Evolutionary conservation across 768 basidiomycete genomes (phyloP).

Genomic region (Leucosporidium scottii): DNA sequence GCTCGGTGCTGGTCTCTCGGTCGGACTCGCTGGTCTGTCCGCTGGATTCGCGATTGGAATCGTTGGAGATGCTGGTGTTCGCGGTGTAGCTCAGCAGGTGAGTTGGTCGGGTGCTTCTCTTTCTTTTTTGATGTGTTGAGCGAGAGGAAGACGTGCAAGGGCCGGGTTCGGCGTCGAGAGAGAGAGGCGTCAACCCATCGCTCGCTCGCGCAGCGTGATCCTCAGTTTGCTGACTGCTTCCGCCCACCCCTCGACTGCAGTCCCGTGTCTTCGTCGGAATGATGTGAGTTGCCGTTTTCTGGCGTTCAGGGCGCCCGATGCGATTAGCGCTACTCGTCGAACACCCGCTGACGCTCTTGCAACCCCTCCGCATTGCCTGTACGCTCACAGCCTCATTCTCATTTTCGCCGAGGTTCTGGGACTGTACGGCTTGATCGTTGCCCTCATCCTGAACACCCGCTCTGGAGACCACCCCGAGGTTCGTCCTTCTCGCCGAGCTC

Average conservation of each 20-base stretch:
- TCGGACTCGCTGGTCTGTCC: slow-evolving; percentile 88
- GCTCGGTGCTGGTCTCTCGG: slow-evolving; percentile 85
- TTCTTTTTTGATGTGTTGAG: not conserved
- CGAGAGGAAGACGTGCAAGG: not conserved
- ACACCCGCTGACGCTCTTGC: too few species aligned
- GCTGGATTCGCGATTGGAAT: slow-evolving; percentile 97
- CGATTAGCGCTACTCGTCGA: too few species aligned
- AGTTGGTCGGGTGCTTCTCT: not conserved
- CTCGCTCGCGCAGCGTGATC: slow-evolving; percentile 49
- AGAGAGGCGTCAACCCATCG: not conserved
- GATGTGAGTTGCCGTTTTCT: slow-evolving; percentile 49
- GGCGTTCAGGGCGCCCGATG: too few species aligned
- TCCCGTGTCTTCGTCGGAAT: not conserved
- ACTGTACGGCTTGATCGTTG: slow-evolving; percentile 51
- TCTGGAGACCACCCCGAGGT: slow-evolving; percentile 14
- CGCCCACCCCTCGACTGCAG: not conserved
- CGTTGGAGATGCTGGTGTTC: slow-evolving; percentile 96
- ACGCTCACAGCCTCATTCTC: slow-evolving; percentile 59
- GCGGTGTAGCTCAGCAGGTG: slow-evolving; percentile 92
- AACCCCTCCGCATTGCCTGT: too few species aligned
- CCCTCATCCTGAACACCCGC: slow-evolving; percentile 24
- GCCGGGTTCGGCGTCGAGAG: not conserved
- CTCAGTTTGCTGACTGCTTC: slow-evolving; percentile 46
- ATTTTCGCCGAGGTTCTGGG: slow-evolving; percentile 53
- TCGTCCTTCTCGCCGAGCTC: not conserved